These are phyloP conservation scores for Sambucus nigra DNA, from an alignment of 129 eudicot genomes.

Conservation along the genomic window DNA sequence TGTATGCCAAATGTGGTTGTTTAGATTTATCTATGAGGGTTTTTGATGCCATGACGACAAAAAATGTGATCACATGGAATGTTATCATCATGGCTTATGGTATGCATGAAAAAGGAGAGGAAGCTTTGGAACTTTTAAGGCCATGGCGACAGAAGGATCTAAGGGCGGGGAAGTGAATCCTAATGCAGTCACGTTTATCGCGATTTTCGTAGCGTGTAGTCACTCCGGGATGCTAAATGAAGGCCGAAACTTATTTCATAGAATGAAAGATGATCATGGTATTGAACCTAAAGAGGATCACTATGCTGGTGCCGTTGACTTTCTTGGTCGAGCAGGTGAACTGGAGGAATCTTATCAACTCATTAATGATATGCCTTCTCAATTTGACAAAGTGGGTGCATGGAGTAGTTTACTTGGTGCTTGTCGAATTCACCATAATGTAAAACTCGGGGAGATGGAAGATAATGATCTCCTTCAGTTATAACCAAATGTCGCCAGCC, in stretches of 20 bases:
- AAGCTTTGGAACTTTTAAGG: conserved; percentile 39
- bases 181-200: conserved; percentile 62
- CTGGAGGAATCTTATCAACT: conserved; percentile 55
- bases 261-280: conserved; percentile 49
- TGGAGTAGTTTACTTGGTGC: conserved; percentile 93
- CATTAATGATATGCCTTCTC: conserved; percentile 36
- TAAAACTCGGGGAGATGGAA: conserved; percentile 59
- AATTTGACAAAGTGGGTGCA: conserved; percentile 44
- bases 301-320: conserved; percentile 67
- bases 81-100: conserved; percentile 80
- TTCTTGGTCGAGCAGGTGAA: conserved; percentile 86
- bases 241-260: conserved; percentile 48
- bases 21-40: conserved; percentile 47
- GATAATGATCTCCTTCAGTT: conserved; percentile 42
- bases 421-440: conserved; percentile 64
- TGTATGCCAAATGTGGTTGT: conserved; percentile 87
- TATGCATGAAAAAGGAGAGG: conserved; percentile 77
- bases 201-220: conserved; percentile 71
- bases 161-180: conserved; percentile 42
- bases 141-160: conserved; percentile 31
- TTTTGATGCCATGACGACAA: conserved; percentile 44
- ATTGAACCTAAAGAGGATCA: conserved; percentile 65
- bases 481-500: conserved; percentile 74
- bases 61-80: conserved; percentile 80
- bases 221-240: conserved; percentile 72